Evolutionary conservation across 345 rosid genomes (phyloP).

Genomic region (Ricinus communis): DNA sequence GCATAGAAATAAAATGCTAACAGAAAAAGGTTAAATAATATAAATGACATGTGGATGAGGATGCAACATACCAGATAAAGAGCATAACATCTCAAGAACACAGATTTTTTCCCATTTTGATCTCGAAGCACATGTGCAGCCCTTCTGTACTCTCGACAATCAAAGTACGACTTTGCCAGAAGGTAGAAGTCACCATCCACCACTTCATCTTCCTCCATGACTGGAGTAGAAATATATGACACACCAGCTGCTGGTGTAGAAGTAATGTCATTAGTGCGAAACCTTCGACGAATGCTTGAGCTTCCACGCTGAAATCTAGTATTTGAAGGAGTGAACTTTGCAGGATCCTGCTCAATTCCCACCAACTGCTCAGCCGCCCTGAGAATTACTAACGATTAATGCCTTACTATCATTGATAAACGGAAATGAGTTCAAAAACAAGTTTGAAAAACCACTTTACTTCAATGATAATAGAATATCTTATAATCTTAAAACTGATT

Average conservation of each 20-base stretch:
- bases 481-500: no score
- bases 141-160: slow-evolving; percentile 80
- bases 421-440: no score
- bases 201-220: slow-evolving; percentile 76
- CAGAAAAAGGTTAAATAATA: not conserved
- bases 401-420: no score
- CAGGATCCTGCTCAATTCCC: slow-evolving; percentile 87
- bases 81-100: slow-evolving; percentile 86
- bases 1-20: not conserved
- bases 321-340: slow-evolving; percentile 85
- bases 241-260: slow-evolving; percentile 72
- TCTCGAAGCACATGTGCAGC: slow-evolving; percentile 84
- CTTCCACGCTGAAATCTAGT: slow-evolving; percentile 97
- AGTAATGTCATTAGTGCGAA: slow-evolving; percentile 67
- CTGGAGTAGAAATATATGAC: slow-evolving; percentile 73
- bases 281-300: slow-evolving; percentile 86
- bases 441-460: no score
- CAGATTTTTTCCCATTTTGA: slow-evolving; percentile 73
- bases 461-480: no score
- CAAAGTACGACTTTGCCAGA: slow-evolving; percentile 87
- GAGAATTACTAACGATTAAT: not conserved
- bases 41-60: not conserved
- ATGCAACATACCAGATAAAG: slow-evolving; percentile 72
- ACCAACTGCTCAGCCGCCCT: slow-evolving; percentile 97
- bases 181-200: slow-evolving; percentile 79